Base-by-base conservation (phyloP, 2,329 filamentous ascomycete species). In the Epichloe glyceriae region DNA sequence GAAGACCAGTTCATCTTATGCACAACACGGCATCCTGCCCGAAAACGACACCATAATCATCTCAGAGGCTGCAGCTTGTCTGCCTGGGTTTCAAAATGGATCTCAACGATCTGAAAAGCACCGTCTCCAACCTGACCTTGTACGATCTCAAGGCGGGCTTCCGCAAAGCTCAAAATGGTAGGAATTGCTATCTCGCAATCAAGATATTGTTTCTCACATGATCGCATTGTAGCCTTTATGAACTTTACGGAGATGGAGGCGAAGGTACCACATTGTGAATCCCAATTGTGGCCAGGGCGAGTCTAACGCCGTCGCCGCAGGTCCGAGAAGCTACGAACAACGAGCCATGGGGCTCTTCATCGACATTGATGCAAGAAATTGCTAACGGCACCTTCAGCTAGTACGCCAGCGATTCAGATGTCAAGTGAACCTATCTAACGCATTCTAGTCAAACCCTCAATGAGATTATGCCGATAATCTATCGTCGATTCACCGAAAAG, bases 391-490 rank as follows among this genome's bases (percentile, higher is more conserved):
- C 93, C 53, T 95, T 95, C 71, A 97, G 91, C 73, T 98, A 97
- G 93, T 97, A 74, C 64, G 88, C 50, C 30, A 43, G 46, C 53
- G 62, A 47, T 50, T 62, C 60, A 15, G 40, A 17, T 3, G 5
- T 7, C 30, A 7, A 11, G 14, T 10, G n/a, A n/a, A 30, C 14
- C 11, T 41, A 52, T 37, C 15, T 53, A 47, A 49, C 33, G 17
- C n/a, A 17, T 40, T 17, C 8, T 64, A 96, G 91, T 67, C 89
- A 95, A 81, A 81, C 90, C 49, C 82, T 98, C 52, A 97, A 97
- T 69, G 93, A 98, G 70, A 97, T 98, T 66, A 98, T 98, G 93
- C 93, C 93, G 58, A 93, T 98, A 88, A 95, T 98, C 64, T 98
- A 98, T 74, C 93, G 94, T 64, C 87, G 93, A 57, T 98, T 98